Conservation (phyloP, 75 land plant species). For the Pinus albicaulis region DNA sequence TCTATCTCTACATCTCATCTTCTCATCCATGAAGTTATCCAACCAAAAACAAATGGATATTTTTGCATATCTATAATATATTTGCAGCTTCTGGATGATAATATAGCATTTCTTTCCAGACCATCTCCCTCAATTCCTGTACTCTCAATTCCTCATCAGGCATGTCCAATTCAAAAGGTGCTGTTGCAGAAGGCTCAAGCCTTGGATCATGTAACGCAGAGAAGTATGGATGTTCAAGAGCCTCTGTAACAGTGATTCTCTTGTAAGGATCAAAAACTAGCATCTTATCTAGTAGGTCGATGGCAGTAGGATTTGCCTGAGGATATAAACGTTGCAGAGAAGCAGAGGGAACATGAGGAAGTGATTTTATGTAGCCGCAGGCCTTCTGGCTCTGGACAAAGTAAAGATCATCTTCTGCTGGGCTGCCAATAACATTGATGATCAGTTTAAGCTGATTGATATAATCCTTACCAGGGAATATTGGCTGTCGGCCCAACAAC, state of each 20-base stretch:
- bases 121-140: constrained; percentile 63
- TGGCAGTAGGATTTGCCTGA: constrained; percentile 72
- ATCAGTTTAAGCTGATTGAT: constrained; percentile 76
- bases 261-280: constrained; percentile 83
- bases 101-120: constrained; percentile 81
- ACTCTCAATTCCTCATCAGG: constrained; percentile 65
- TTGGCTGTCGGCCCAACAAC: constrained; percentile 74
- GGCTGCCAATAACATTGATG: constrained; percentile 71
- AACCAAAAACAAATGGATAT: too few species aligned
- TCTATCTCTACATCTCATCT: too few species aligned
- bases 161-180: constrained; percentile 53
- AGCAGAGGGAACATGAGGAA: constrained; percentile 52
- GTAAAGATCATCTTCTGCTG: constrained; percentile 60
- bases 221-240: constrained; percentile 86
- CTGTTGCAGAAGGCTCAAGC: constrained; percentile 59
- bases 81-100: constrained; percentile 74
- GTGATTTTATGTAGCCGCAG: constrained; percentile 58
- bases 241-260: constrained; percentile 76
- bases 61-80: not conserved
- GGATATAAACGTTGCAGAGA: constrained; percentile 64
- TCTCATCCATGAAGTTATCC: too few species aligned
- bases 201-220: constrained; percentile 68
- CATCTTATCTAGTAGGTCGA: constrained; percentile 80
- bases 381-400: constrained; percentile 79
- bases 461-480: constrained; percentile 91